Evolutionary conservation across 768 basidiomycete species (phyloP).

Genomic region (Hysterangium stoloniferum): DNA sequence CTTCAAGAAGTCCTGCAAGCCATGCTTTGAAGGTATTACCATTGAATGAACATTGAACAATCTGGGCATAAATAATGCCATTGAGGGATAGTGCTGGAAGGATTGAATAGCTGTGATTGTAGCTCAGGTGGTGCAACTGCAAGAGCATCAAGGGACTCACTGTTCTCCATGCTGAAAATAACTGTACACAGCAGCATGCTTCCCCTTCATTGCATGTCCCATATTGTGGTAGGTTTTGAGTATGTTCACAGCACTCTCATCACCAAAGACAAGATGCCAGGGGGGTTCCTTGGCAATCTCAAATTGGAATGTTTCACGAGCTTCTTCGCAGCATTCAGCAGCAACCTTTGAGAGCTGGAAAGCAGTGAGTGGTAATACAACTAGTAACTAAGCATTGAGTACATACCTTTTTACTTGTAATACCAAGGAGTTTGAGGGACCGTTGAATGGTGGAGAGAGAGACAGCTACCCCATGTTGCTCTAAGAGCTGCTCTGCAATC

Average conservation of each 20-base stretch:
- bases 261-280: neutral
- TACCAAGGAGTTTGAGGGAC: constrained; percentile 3
- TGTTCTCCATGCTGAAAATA: constrained; percentile 7
- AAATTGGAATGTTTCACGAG: neutral
- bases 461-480: neutral
- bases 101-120: constrained; percentile 24
- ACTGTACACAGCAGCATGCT: neutral
- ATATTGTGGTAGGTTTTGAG: constrained; percentile 3
- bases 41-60: constrained; percentile 26
- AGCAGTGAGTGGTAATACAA: neutral
- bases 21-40: constrained; percentile 23
- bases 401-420: constrained; percentile 7
- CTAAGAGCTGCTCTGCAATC: neutral
- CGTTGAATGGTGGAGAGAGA: constrained; percentile 1
- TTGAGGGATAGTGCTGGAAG: constrained; percentile 22
- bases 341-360: constrained; percentile 5
- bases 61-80: constrained; percentile 2
- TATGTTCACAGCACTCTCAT: constrained; percentile 6
- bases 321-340: neutral
- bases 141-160: neutral
- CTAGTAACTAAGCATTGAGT: too few relatives aligned
- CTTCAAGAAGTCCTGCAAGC: constrained; percentile 25
- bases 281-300: neutral
- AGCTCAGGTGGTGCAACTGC: neutral
- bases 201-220: constrained; percentile 2